phyloP scores from a whole-genome alignment of 257 asterid species.

The Lantana camara region DNA sequence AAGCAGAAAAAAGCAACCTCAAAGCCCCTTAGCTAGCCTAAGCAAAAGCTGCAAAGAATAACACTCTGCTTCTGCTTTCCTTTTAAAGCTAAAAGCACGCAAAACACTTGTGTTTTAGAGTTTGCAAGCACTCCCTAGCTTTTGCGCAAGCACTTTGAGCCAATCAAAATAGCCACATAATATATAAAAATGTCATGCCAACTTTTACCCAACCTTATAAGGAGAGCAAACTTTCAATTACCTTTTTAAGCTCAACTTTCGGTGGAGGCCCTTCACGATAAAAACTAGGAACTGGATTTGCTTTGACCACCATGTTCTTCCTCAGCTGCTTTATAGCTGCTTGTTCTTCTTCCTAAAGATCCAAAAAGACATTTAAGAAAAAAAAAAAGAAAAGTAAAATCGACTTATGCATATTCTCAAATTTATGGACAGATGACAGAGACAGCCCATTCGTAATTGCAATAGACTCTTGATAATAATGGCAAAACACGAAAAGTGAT shows the following conservation, averaged over 20 bases:
- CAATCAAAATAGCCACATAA: too few species aligned
- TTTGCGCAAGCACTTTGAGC: neutral
- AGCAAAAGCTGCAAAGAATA: too few species aligned
- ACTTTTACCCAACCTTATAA: constrained; percentile 14
- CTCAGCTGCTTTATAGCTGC: constrained; percentile 90
- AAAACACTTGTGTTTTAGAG: too few species aligned
- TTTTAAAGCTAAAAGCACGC: too few species aligned
- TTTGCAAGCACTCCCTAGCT: too few species aligned
- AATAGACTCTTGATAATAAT: neutral
- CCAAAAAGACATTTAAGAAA: constrained; percentile 17
- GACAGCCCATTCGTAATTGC: neutral
- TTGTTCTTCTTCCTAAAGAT: constrained; percentile 81
- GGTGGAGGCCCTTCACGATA: constrained; percentile 96
- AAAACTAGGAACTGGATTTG: constrained; percentile 93
- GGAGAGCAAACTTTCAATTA: constrained; percentile 22
- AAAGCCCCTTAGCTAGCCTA: too few species aligned
- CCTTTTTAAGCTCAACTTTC: constrained; percentile 89
- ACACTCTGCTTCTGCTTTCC: too few species aligned
- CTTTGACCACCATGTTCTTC: constrained; percentile 74
- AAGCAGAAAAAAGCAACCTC: too few species aligned
- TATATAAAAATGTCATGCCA: neutral
- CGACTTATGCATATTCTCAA: neutral
- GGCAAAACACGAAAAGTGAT: constrained; percentile 8
- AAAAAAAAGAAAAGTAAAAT: neutral
- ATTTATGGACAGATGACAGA: neutral